Evolutionary conservation across 208 protist genomes (phyloP), one percentile per base, ranked within the genome.

Genomic region (Trichomonas tenax): DNA sequence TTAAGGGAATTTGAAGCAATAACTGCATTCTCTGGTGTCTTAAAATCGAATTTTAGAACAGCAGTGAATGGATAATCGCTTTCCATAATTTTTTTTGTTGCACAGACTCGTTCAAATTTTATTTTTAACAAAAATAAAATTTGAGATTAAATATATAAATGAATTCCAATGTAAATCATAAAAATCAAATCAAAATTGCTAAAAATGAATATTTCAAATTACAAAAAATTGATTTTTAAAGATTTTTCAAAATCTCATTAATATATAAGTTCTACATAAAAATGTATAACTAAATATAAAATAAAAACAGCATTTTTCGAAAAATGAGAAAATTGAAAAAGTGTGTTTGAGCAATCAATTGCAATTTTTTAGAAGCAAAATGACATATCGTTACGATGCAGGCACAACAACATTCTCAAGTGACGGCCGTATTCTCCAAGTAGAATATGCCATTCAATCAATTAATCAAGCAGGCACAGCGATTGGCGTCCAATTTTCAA

Each of bases 361-460:
- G 46, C 46, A 51, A 51, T 51, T 3, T 51, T 51, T 51, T 51
- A 51, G 14, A 15, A 51, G 3, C 46, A 15, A 96, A 48, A 82
- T 82, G 93, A 40, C 93, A 44, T 82, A 81, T 48, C 34, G 93
- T n/a, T 96, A 96, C 49, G 93, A 96, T 38, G 11, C 34, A 21
- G 51, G 51, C 26, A 96, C 93, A 82, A 96, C 93, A 96, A 96
- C 93, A 82, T 96, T 96, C 72, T 96, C 93, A 41, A 31, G 46
- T 31, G 93, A 96, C 46, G 99, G 99, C 96, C 97, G 98, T 63
- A 96, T 98, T 9, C 98, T 98, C 96, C 98, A 99, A 98, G 99
- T 99, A 38, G 99, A 99, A 98, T 99, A 99, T 98, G 99, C 99
- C 36, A 99, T 99, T 96, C 98, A 99, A 97, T 99, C 99, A 23